Percentiles rank a stretch among this genome's conserved stretches.
Conservation (phyloP, 2,329 filamentous ascomycete species). For the Sordariomycetes sp. region DNA sequence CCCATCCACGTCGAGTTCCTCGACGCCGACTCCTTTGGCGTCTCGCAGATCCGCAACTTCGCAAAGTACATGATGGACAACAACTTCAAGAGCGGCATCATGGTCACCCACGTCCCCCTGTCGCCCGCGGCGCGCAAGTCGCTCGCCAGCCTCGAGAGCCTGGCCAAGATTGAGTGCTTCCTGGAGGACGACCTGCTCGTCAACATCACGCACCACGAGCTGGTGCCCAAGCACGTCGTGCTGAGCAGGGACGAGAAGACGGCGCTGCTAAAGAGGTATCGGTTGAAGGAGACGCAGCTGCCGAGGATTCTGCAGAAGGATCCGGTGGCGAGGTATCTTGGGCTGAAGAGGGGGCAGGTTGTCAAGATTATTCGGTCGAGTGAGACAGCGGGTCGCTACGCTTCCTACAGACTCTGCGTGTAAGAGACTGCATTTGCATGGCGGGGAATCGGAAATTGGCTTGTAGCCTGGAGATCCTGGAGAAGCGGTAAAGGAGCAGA, state of each 20-base stretch:
- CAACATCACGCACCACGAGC: conserved; percentile 96
- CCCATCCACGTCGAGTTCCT: conserved; percentile 93
- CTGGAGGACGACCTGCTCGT: conserved; percentile 91
- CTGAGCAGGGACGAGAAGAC: conserved; percentile 85
- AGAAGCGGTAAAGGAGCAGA: too few species aligned
- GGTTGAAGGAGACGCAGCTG: conserved; percentile 94
- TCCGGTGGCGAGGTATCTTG: conserved; percentile 86
- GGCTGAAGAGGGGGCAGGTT: conserved; percentile 82
- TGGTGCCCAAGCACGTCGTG: conserved; percentile 88
- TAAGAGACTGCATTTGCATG: too few species aligned
- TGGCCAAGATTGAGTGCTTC: conserved; percentile 86
- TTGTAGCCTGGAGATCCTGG: too few species aligned
- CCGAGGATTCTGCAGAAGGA: conserved; percentile 87
- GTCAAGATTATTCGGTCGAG: conserved; percentile 97
- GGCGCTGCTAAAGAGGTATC: conserved; percentile 77
- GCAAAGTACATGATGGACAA: conserved; percentile 71
- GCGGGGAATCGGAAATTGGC: too few species aligned
- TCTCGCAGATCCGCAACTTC: conserved; percentile 87
- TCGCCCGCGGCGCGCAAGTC: conserved; percentile 83
- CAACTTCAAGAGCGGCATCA: conserved; percentile 83
- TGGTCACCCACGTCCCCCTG: conserved; percentile 74
- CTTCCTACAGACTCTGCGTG: conserved; percentile 75
- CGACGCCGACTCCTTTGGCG: conserved; percentile 68
- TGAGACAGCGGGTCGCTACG: conserved; percentile 93
- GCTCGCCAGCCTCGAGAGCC: conserved; percentile 65